phyloP scores from a whole-genome alignment of 805 yeast genomes.

The Jamesozyma rosinii region DNA sequence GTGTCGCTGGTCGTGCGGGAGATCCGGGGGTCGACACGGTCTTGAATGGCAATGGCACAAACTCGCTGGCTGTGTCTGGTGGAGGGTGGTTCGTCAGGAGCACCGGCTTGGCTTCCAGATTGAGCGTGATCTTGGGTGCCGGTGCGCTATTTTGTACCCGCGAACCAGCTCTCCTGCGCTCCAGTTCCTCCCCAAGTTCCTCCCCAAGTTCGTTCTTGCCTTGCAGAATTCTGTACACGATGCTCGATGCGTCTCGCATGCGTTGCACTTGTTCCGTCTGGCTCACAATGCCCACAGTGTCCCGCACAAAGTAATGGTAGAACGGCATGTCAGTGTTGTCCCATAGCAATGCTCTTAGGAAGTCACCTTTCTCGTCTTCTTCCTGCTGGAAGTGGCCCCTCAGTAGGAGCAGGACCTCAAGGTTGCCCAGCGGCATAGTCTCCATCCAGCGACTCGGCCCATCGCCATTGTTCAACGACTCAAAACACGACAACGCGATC shows the following conservation, averaged over 20 bases:
- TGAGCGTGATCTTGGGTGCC: no score
- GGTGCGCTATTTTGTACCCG: no score
- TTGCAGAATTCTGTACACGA: background rate
- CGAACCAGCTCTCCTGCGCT: no score
- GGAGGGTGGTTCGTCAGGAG: no score
- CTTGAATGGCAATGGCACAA: background rate
- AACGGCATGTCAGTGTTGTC: conserved; percentile 5
- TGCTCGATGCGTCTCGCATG: background rate
- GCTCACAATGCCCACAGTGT: background rate
- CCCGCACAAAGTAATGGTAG: conserved; percentile 10
- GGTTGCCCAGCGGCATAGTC: background rate
- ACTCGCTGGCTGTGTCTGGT: background rate
- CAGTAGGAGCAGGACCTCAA: background rate
- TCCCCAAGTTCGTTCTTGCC: background rate
- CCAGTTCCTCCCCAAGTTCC: no score
- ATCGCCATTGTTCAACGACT: background rate
- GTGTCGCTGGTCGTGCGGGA: background rate
- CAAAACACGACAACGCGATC: background rate
- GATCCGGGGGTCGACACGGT: background rate
- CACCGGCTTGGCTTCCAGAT: no score
- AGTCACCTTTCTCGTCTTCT: background rate
- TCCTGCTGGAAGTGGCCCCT: background rate
- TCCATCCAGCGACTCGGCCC: background rate
- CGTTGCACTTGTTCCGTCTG: background rate
- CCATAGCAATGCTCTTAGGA: conserved; percentile 1